A percentile compares a stretch with the other conserved stretches of the same genome.
These are phyloP conservation scores for Leccinum variabile DNA, from an alignment of 1,284 basidiomycete genomes.

Conservation along the genomic window DNA sequence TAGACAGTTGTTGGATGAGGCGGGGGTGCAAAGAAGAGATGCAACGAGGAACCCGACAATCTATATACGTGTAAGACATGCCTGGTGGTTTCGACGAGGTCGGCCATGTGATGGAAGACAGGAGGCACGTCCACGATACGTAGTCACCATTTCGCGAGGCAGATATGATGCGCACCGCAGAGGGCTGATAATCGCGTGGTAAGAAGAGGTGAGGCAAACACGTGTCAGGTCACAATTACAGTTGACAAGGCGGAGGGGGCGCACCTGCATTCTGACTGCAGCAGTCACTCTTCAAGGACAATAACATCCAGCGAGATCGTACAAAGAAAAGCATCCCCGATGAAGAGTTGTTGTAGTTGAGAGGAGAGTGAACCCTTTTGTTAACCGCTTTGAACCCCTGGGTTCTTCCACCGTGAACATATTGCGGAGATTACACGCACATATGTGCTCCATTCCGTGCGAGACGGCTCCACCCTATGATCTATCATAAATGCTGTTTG, in stretches of 20 bases:
- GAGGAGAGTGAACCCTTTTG: not conserved
- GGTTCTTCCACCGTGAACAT: slow-evolving; percentile 1
- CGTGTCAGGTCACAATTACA: slow-evolving; percentile 24
- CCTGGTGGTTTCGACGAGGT: slow-evolving; percentile 40
- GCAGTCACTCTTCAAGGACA: not conserved
- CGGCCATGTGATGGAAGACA: slow-evolving; percentile 32
- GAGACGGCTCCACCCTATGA: slow-evolving; percentile 9
- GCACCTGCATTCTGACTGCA: slow-evolving; percentile 16
- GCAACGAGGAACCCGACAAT: slow-evolving; percentile 22
- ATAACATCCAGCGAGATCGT: slow-evolving; percentile 19
- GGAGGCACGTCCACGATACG: slow-evolving; percentile 21
- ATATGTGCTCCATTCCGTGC: slow-evolving; percentile 5
- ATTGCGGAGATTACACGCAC: slow-evolving; percentile 27
- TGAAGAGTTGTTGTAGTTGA: slow-evolving; percentile 1
- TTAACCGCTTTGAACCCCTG: not conserved
- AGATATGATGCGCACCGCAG: slow-evolving; percentile 35
- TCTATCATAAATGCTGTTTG: not conserved
- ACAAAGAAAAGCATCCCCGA: slow-evolving; percentile 9
- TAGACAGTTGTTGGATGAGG: slow-evolving; percentile 11
- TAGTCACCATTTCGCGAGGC: slow-evolving; percentile 24
- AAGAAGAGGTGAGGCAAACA: slow-evolving; percentile 30
- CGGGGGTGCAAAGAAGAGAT: slow-evolving; percentile 23
- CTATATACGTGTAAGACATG: slow-evolving; percentile 33
- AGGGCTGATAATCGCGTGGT: slow-evolving; percentile 38
- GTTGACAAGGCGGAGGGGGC: slow-evolving; percentile 16